Base-by-base conservation (phyloP, 2,329 filamentous ascomycete genomes). In the Pseudogymnoascus sp. region DNA sequence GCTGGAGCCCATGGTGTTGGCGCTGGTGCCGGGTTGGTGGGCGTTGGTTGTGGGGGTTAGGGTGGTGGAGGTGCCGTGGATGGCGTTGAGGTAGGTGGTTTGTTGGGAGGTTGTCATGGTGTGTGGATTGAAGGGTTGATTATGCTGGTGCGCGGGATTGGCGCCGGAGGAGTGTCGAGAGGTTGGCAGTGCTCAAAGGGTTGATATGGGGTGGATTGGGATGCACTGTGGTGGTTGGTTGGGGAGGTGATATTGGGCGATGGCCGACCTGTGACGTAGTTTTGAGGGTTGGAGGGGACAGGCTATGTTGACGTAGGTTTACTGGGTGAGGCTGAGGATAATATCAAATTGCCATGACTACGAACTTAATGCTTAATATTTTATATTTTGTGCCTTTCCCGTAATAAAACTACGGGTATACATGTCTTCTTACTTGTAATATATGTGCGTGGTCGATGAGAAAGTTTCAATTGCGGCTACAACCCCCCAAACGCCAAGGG, bases 51-150 rank as follows among this genome's bases (percentile, higher is more conserved):
- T 23, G n/a, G 70, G 68, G 1, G 69, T 68, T 31, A 67, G 72
- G n/a, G 68, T 70, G 57, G 68, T 69, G 31, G 68, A 66, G 45
- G 67, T 67, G 62, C 67, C 69, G 57, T 62, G 64, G 31, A 66
- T 65, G 18, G 60, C 61, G 60, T 70, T 71, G 62, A 73, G 66
- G 18, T 63, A 62, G 40, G 69, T 69, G 68, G 73, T 70, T 36
- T 72, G 63, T 59, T 72, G 64, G 6, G 71, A 71, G 10, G 69
- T 68, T 18, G 70, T 68, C 71, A 72, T 73, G 59, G 11, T 21
- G 10, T 21, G 10, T 12, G 42, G 5, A 18, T 45, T 45, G 16
- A 14, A 47, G 42, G 18, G 42, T 14, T 23, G n/a, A 26, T 26
- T 47, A 8, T 34, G 16, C 3, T 10, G n/a, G 14, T 45, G 40